Evolutionary conservation across 805 yeast species (phyloP), one percentile per base, ranked within the genome.

Genomic region (Saturnispora quitensis): DNA sequence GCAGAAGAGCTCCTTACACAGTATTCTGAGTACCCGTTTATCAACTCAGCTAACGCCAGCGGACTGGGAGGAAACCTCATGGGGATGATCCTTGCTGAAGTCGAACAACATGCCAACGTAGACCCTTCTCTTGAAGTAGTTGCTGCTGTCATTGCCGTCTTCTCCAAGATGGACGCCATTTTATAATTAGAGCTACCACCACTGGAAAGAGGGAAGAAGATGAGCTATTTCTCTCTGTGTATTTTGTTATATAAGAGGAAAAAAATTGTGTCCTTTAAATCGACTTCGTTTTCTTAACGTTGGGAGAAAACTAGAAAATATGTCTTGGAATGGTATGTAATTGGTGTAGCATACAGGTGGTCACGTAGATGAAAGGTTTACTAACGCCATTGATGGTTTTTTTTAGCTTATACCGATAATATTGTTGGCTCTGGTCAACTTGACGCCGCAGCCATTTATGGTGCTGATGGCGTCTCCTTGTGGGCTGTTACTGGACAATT

Each of bases 371-470:
- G 40, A n/a, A 24, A 9, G 10, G 27, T 20, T 45, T 35, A 24
- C 33, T 40, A n/a, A 44, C 45, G 4, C 13, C 18, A 13, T 42
- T 38, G 42, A 38, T 38, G 24, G 10, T 20, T 27, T 36, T 43
- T 43, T 25, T 25, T 52, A 89, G 97, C 97, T 55, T 93, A 93
- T 78, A 89, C 97, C 51, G 98, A 93, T 68, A 91, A 89, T 73
- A 81, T 93, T 60, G 73, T 86, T 59, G 86, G 84, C 52, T 86
- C 97, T 48, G 88, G 89, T 56, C 88, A 87, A 68, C 76, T 93
- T 58, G 97, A 91, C 73, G 82, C 82, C 68, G 97, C 98, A 34
- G 93, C 95, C 42, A 81, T 93, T 59, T 90, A 86, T 71, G 90
- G 97, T 9, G 84, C 86, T 59, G 96, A 95, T 13, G 99, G 99